Base-by-base conservation (phyloP, 2,329 filamentous ascomycete genomes). In the Septoria petroselini region DNA sequence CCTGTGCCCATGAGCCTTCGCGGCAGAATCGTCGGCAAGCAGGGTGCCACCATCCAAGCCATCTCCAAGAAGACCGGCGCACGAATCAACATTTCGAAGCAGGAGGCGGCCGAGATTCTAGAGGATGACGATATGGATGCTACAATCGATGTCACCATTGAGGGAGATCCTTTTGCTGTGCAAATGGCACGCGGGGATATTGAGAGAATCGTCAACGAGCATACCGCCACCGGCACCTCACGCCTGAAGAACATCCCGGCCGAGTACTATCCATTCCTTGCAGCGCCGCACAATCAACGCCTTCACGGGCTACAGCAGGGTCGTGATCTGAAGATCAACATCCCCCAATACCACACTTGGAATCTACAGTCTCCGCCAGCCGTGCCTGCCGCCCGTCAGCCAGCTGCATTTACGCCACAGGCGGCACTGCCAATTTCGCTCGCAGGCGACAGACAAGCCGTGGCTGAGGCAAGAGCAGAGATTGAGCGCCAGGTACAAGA, bases 201-300 rank as follows among this genome's bases (percentile, higher is more conserved):
- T 62, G 78, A 88, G 63, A 85, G 85, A 63, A 96, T 97, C 66
- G 89, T 88, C 48, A 86, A 85, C 62, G 90, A 96, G 70, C 84
- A 89, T 55, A 84, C 87, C 45, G 85, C 88, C 48, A 91, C 85
- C 60, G 81, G 91, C 65, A 93, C 82, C 71, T 79, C 89, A 50
- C 88, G 87, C 62, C 72, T 98, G 58, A 88, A 85, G 69, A 83
- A 84, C 41, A 85, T 98, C 52, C 91, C 93, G 6, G 81, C 89
- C 19, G 90, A 95, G 67, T 94, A 93, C 70, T 98, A 93, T 71
- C 91, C 91, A 44, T 98, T 98, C 75, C 85, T 98, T 68, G 85
- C 89, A 18, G 90, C 90, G 41, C 82, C 85, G 7, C 80, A 86
- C 67, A 88, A 90, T 66, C 75, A 79, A 39, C 74, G 82, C 42